These are phyloP conservation scores for Corniculantispora saksenae DNA, from an alignment of 2,329 filamentous ascomycete species.

Conservation along the genomic window DNA sequence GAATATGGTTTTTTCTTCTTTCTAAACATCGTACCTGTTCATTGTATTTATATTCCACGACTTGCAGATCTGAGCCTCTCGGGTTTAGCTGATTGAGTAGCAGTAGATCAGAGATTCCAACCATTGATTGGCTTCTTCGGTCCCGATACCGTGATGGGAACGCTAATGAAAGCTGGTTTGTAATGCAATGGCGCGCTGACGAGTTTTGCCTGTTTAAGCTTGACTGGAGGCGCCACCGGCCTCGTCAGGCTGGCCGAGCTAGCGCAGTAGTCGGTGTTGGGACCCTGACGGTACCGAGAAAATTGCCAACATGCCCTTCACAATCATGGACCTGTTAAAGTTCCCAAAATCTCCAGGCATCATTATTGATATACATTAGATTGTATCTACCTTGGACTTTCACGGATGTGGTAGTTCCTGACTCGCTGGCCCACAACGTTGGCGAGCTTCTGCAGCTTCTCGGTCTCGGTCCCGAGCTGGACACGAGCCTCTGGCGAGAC, in stretches of 20 bases:
- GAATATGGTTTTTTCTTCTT: neutral
- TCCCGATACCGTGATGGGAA: neutral
- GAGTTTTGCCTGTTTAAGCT: neutral
- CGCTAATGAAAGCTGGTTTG: neutral
- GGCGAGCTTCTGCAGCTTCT: conserved; percentile 33
- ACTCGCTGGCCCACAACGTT: conserved; percentile 33
- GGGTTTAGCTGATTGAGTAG: neutral
- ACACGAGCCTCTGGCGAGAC: conserved; percentile 12
- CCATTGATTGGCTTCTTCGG: conserved; percentile 8
- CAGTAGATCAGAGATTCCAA: neutral
- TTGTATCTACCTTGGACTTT: neutral
- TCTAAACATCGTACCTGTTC: neutral
- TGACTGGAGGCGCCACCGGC: neutral
- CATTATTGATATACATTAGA: neutral
- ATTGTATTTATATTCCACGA: neutral
- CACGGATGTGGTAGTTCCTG: conserved; percentile 30
- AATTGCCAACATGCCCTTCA: neutral
- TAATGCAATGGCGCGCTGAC: neutral
- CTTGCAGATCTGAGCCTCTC: neutral
- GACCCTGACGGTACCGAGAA: neutral
- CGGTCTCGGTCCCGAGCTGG: conserved; percentile 33
- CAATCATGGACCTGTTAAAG: too few relatives aligned
- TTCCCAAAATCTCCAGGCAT: neutral
- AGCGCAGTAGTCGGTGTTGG: neutral
- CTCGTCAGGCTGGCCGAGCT: neutral